phyloP scores from a whole-genome alignment of 2,329 filamentous ascomycete genomes.

The Cordyceps fumosorosea region DNA sequence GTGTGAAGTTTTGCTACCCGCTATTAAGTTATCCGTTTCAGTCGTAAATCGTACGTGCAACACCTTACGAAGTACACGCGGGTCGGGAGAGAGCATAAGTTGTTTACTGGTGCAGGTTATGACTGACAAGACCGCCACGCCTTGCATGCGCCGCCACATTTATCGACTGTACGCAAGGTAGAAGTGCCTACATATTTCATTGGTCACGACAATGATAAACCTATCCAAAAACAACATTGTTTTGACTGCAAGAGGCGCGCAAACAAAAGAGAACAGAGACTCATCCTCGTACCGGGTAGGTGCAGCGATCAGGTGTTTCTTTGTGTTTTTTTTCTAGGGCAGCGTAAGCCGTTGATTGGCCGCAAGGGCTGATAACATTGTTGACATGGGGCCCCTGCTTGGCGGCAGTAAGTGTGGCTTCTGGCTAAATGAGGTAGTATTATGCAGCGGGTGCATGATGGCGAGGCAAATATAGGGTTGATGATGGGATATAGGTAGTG shows the following conservation, averaged over 20 bases:
- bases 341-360: background rate
- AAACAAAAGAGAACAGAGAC: background rate
- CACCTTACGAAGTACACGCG: too few relatives aligned
- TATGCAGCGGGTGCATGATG: conserved; percentile 5
- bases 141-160: background rate
- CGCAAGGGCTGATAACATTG: background rate
- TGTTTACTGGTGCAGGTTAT: too few relatives aligned
- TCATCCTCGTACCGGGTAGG: background rate
- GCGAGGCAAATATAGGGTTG: background rate
- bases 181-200: background rate
- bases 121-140: background rate
- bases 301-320: background rate
- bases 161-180: background rate
- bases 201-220: background rate
- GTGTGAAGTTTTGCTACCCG: too few relatives aligned
- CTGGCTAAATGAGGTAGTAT: conserved; percentile 6
- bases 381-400: background rate
- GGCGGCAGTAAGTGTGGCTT: background rate
- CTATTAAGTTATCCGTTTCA: too few relatives aligned
- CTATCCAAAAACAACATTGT: background rate
- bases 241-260: background rate
- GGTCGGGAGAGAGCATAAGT: too few relatives aligned
- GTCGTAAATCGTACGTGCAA: too few relatives aligned
- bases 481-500: background rate
- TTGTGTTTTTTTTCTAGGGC: background rate